These are phyloP conservation scores for Suillus subaureus DNA, from an alignment of 768 basidiomycete genomes.

Conservation along the genomic window DNA sequence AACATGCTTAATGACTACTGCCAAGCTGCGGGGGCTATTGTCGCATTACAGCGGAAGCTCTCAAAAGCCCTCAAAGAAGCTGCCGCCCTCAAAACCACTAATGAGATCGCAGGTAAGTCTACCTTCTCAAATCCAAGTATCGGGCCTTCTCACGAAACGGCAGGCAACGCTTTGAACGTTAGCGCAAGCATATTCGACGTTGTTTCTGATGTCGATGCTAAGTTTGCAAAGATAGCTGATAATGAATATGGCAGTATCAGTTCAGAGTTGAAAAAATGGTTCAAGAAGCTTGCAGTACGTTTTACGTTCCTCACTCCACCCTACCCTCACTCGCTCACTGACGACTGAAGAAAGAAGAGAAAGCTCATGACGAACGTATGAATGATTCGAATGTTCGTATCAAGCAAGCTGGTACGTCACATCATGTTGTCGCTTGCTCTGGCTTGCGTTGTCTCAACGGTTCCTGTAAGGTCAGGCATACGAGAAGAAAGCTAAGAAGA, in stretches of 20 bases:
- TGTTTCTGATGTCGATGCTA: slow-evolving; percentile 68
- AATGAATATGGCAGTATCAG: slow-evolving; percentile 71
- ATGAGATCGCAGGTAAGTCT: slow-evolving; percentile 61
- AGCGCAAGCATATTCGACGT: slow-evolving; percentile 70
- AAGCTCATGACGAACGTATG: slow-evolving; percentile 72
- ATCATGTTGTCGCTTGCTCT: not conserved
- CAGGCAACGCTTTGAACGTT: slow-evolving; percentile 69
- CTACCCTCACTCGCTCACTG: not conserved
- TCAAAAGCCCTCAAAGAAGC: slow-evolving; percentile 70
- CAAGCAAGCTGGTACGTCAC: slow-evolving; percentile 66
- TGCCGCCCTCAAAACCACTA: slow-evolving; percentile 58
- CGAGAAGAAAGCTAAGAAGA: slow-evolving; percentile 83
- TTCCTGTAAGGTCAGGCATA: slow-evolving; percentile 58
- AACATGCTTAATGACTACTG: slow-evolving; percentile 73
- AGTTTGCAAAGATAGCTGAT: slow-evolving; percentile 74
- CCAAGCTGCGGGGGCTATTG: slow-evolving; percentile 65
- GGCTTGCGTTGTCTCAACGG: slow-evolving; percentile 11
- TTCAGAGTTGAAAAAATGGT: slow-evolving; percentile 80
- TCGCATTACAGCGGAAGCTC: slow-evolving; percentile 72
- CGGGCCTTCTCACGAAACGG: slow-evolving; percentile 3
- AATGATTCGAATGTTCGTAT: slow-evolving; percentile 67
- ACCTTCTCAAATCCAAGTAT: not conserved
- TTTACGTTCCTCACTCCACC: slow-evolving; percentile 11
- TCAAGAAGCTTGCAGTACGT: slow-evolving; percentile 78
- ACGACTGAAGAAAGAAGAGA: slow-evolving; percentile 73